Evolutionary conservation across 805 yeast genomes (phyloP).

Genomic region (Wickerhamiella qilinensis): DNA sequence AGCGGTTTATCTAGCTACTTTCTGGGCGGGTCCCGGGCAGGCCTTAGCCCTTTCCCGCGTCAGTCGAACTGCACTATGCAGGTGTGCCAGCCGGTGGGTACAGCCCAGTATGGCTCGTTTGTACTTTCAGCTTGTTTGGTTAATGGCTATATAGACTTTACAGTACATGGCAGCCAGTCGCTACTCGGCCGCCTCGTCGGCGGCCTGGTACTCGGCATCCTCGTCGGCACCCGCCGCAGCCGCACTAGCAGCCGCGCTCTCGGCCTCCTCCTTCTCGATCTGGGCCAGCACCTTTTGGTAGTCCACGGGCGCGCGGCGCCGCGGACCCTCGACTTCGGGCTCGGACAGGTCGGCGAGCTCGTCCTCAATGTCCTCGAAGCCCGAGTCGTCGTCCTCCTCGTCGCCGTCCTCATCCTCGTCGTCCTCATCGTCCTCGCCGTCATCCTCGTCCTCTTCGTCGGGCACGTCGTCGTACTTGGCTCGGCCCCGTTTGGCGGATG

Average conservation of each 20-base stretch:
- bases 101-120: no score
- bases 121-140: no score
- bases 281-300: constrained; percentile 66
- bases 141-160: not conserved
- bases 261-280: constrained; percentile 35
- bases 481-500: constrained; percentile 20
- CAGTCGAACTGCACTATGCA: no score
- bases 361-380: constrained; percentile 9
- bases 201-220: constrained; percentile 30
- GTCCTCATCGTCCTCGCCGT: constrained; percentile 42
- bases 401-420: no score
- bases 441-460: constrained; percentile 43
- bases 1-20: no score
- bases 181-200: not conserved
- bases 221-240: constrained; percentile 29
- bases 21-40: no score
- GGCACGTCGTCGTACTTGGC: constrained; percentile 31
- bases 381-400: constrained; percentile 20
- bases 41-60: no score
- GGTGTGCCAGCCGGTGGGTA: no score
- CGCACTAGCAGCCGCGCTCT: constrained; percentile 18
- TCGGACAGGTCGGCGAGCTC: constrained; percentile 33
- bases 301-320: constrained; percentile 77
- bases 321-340: constrained; percentile 62
- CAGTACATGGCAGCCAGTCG: no score